Percentiles rank a stretch among this genome's conserved stretches.
phyloP scores from a whole-genome alignment of 805 yeast genomes.

The Candida nitratophila region DNA sequence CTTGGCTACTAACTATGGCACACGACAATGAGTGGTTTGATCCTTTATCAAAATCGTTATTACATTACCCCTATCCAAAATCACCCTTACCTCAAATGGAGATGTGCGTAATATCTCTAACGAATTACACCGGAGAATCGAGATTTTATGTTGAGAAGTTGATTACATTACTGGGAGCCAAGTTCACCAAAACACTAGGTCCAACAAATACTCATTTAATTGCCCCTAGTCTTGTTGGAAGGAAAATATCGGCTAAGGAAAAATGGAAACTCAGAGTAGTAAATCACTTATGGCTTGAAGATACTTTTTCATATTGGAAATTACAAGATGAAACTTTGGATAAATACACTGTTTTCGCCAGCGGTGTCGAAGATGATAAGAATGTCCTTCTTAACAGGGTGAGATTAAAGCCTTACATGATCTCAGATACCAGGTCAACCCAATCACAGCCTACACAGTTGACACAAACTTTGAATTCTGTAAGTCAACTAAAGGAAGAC shows the following conservation, averaged over 20 bases:
- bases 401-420: background rate
- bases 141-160: conserved; percentile 62
- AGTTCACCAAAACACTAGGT: conserved; percentile 60
- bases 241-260: conserved; percentile 66
- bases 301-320: conserved; percentile 59
- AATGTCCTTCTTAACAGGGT: conserved; percentile 36
- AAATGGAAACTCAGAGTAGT: conserved; percentile 63
- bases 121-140: conserved; percentile 84
- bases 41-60: conserved; percentile 44
- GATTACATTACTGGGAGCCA: conserved; percentile 66
- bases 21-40: conserved; percentile 45
- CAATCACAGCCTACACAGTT: background rate
- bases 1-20: conserved; percentile 71
- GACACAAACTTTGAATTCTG: background rate
- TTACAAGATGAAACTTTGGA: conserved; percentile 37
- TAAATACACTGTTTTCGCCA: conserved; percentile 12
- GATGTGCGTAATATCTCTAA: conserved; percentile 53
- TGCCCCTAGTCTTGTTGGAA: conserved; percentile 61
- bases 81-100: conserved; percentile 47
- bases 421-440: background rate
- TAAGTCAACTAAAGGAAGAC: conserved; percentile 9
- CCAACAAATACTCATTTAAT: conserved; percentile 63
- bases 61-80: conserved; percentile 64
- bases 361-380: background rate
- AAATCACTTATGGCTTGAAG: conserved; percentile 88